phyloP scores from a whole-genome alignment of 208 protist species.

The Novymonas esmeraldas region DNA sequence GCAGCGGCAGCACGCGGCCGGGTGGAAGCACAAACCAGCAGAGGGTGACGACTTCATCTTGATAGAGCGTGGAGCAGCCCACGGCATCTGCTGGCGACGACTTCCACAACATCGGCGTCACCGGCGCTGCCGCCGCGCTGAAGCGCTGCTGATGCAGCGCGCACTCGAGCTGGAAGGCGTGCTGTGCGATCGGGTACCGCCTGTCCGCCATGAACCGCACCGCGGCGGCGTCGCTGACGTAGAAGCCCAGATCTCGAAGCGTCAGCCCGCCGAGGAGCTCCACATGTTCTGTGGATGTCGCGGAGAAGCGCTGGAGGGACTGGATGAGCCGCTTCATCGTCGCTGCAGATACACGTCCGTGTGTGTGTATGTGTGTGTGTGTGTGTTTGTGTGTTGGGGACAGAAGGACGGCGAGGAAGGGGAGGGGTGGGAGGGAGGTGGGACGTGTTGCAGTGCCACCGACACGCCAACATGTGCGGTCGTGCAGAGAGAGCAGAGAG shows the following conservation, averaged over 20 bases:
- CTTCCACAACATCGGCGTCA: conserved; percentile 37
- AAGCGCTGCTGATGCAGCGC: conserved; percentile 35
- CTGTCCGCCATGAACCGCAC: conserved; percentile 29
- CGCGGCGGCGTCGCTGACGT: conserved; percentile 40
- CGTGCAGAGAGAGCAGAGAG: too few relatives aligned
- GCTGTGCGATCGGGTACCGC: conserved; percentile 27
- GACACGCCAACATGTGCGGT: too few relatives aligned
- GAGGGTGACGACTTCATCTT: conserved; percentile 41
- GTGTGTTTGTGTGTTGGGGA: not conserved
- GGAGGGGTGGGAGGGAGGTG: not conserved
- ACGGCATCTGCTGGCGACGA: conserved; percentile 20
- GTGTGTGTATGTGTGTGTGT: not conserved
- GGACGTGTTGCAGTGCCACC: too few relatives aligned
- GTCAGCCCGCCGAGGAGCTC: conserved; percentile 32
- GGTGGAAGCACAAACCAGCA: conserved; percentile 84
- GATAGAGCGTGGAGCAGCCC: conserved; percentile 69
- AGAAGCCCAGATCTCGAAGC: conserved; percentile 49
- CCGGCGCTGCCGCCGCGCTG: not conserved
- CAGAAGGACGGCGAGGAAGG: not conserved
- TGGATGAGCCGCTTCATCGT: conserved; percentile 33
- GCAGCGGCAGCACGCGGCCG: conserved; percentile 48
- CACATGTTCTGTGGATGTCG: conserved; percentile 21
- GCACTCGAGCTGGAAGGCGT: conserved; percentile 47
- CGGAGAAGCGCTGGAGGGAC: conserved; percentile 26
- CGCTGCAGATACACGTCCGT: not conserved